Percentiles rank a stretch among this genome's conserved stretches.
Conservation (phyloP, 75 land plant genomes). For the Pinus taeda region DNA sequence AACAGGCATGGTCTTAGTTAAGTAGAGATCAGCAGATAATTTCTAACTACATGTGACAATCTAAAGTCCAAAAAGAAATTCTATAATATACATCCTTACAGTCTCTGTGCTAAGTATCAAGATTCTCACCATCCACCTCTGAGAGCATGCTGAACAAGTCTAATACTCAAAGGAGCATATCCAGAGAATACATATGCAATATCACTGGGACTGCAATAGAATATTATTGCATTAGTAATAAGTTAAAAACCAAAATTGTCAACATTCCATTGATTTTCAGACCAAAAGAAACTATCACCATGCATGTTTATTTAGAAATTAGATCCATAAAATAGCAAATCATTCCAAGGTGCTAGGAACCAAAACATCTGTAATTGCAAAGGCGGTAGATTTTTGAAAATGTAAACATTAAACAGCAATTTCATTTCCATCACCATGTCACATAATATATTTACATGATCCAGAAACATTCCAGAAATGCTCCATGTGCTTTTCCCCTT, state of each 20-base stretch:
- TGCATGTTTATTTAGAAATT: not conserved
- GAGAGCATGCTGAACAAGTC: conserved; percentile 87
- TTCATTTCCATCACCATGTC: not conserved
- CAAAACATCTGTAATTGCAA: not conserved
- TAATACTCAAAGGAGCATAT: conserved; percentile 95
- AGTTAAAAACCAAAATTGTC: not conserved
- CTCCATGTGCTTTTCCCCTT: not conserved
- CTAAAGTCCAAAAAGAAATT: not conserved
- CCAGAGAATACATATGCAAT: conserved; percentile 95
- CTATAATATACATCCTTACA: not conserved
- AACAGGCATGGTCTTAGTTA: not conserved
- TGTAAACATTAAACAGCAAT: not conserved
- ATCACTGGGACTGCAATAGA: conserved; percentile 76
- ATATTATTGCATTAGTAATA: not conserved
- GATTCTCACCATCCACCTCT: conserved; percentile 78
- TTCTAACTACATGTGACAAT: conserved; percentile 3
- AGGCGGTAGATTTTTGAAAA: not conserved
- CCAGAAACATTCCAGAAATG: not conserved
- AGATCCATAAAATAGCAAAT: not conserved
- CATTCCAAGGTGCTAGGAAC: not conserved
- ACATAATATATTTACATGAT: not conserved
- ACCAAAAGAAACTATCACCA: conserved; percentile 1
- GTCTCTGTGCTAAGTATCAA: not conserved
- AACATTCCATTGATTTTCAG: not conserved
- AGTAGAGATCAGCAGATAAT: not conserved